Base-by-base conservation (phyloP, 1,284 basidiomycete genomes). In the Ustilago esculenta region DNA sequence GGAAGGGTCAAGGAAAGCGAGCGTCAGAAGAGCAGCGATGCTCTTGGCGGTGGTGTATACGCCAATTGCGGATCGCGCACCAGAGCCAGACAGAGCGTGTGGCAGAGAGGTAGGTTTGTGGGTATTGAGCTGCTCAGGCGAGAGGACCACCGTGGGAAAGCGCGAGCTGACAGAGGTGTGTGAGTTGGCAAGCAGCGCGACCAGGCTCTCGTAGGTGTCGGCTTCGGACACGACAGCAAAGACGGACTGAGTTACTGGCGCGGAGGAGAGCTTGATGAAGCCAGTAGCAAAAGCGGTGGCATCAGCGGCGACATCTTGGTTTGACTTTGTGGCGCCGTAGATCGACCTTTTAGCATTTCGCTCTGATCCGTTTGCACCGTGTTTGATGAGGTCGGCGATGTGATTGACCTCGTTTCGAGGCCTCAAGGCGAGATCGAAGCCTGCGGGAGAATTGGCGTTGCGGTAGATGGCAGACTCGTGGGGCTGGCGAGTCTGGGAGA, bases 381-480 rank as follows among this genome's bases (percentile, higher is more conserved):
- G 33, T 30, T 51, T 54, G 41, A 78, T 41, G 25, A 77, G 67
- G n/a, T 65, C 58, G 5, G 63, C 52, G 4, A 80, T 49, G 29
- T 76, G 60, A 18, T 70, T 60, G 33, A 72, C 49, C 27, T 68
- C 53, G 45, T 64, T 68, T 3, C 67, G 35, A 4, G 79, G 80
- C 27, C 71, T 53, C 9, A 69, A 48, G 4, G 80, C 77, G 21
- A 81, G 70, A 33, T 80, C 74, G 41, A 81, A 77, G 29, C 79
- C 79, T 5, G 68, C 12, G 7, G 79, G 80, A 2, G 80, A 70
- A 64, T 81, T 81, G 33, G 77, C 71, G 37, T 80, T 81, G 41
- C 80, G 70, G 46, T 78, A 81, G 36, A 75, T 65, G 30, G 80
- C 61, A 15, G 80, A 81, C 47, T 81, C 72, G 30, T 45, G 46